Evolutionary conservation across 2,329 filamentous ascomycete genomes (phyloP).

Genomic region (Fusarium siculi): DNA sequence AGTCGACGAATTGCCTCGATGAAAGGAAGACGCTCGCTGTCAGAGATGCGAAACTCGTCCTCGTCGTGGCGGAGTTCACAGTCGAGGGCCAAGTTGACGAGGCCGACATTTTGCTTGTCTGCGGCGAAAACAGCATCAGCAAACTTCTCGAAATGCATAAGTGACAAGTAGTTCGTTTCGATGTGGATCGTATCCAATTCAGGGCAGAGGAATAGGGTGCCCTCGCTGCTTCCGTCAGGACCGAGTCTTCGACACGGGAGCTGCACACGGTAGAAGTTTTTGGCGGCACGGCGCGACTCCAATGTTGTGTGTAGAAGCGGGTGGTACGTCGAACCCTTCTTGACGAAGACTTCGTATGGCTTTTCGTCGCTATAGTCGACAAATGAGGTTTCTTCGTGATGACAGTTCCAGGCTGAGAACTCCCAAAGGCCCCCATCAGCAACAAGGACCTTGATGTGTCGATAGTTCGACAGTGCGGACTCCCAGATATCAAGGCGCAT

Average conservation of each 20-base stretch:
- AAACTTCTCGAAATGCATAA: neutral
- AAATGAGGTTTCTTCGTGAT: neutral
- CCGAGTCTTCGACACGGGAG: neutral
- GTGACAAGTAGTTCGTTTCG: accelerated
- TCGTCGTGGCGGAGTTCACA: neutral
- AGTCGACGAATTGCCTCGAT: neutral
- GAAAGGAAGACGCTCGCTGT: neutral
- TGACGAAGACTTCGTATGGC: neutral
- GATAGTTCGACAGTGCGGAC: neutral
- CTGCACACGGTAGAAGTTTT: neutral
- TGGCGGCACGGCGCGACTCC: neutral
- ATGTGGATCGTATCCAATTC: neutral
- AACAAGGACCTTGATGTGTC: neutral
- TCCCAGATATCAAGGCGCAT: neutral
- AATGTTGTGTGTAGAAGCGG: neutral
- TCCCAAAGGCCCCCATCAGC: neutral
- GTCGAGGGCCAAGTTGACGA: neutral
- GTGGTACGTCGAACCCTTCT: neutral
- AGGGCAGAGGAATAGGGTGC: neutral
- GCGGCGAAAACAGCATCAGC: accelerated
- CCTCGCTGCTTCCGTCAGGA: neutral
- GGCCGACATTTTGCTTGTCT: neutral
- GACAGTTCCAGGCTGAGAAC: neutral
- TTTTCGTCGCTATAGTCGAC: neutral
- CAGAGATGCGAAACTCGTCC: neutral